Conservation (phyloP, 2,329 filamentous ascomycete genomes). For the Alternaria panax region DNA sequence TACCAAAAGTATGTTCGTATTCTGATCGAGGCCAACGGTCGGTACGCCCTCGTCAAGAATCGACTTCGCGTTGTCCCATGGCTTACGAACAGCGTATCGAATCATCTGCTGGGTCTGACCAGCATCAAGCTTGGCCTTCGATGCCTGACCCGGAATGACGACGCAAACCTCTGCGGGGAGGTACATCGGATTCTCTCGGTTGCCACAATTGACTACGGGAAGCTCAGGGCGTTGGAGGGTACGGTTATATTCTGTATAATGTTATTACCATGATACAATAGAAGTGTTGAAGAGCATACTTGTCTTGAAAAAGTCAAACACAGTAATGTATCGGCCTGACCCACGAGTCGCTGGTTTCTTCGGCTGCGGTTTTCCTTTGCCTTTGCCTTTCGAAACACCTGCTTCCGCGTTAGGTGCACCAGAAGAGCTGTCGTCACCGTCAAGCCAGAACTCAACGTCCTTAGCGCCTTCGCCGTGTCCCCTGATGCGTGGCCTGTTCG, state of each 20-base stretch:
- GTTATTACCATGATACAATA: not conserved
- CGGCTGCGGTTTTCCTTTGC: conserved; percentile 12
- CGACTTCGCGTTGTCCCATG: conserved; percentile 32
- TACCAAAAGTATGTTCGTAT: conserved; percentile 25
- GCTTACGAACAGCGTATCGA: conserved; percentile 33
- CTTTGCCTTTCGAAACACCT: conserved; percentile 17
- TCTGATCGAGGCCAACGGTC: conserved; percentile 25
- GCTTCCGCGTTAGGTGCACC: conserved; percentile 12
- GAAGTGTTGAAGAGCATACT: conserved; percentile 8
- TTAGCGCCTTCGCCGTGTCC: conserved; percentile 28
- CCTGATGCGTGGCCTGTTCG: conserved; percentile 21
- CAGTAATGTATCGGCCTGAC: conserved; percentile 27
- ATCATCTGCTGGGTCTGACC: conserved; percentile 40
- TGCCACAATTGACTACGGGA: conserved; percentile 36
- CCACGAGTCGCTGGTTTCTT: conserved; percentile 6
- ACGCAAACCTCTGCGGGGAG: conserved; percentile 36
- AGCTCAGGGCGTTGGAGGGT: conserved; percentile 19
- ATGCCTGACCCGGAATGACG: conserved; percentile 33
- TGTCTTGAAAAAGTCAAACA: conserved; percentile 28
- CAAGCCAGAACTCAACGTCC: conserved; percentile 35
- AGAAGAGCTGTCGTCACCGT: conserved; percentile 5
- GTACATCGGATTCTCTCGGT: conserved; percentile 32
- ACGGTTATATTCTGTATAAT: conserved; percentile 16
- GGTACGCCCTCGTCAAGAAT: conserved; percentile 21
- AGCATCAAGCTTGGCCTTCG: conserved; percentile 28